A percentile compares a stretch with the other conserved stretches of the same genome.
Evolutionary conservation across 108 stramenopile species (phyloP).

Genomic region (Cyclotella baltica): DNA sequence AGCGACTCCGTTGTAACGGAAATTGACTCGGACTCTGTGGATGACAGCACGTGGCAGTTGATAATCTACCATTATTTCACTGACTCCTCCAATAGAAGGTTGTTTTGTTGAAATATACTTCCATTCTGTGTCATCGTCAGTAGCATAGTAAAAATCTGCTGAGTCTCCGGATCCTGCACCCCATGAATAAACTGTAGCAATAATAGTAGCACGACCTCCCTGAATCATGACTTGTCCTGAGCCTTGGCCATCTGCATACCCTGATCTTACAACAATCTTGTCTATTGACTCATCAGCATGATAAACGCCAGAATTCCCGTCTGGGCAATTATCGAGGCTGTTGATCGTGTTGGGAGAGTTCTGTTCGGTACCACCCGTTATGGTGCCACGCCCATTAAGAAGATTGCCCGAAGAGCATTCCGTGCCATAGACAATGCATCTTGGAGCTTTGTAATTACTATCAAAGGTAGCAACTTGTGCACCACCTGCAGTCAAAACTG

Average conservation of each 20-base stretch:
- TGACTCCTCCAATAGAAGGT: background rate
- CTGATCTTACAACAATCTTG: constrained; percentile 27
- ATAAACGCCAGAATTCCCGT: constrained; percentile 20
- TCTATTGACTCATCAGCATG: constrained; percentile 23
- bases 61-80: background rate
- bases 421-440: background rate
- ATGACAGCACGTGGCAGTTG: constrained; percentile 2
- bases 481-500: background rate
- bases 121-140: background rate
- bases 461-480: background rate
- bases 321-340: constrained; percentile 10
- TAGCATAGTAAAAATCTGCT: constrained; percentile 30
- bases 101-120: constrained; percentile 9
- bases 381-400: constrained; percentile 14
- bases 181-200: constrained; percentile 26
- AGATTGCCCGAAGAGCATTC: constrained; percentile 18
- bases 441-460: constrained; percentile 3
- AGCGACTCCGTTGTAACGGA: constrained; percentile 14
- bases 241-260: background rate
- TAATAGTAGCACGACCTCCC: constrained; percentile 3
- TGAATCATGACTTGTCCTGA: constrained; percentile 1
- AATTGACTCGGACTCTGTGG: constrained; percentile 34
- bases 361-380: constrained; percentile 7
- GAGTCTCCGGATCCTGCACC: constrained; percentile 1
- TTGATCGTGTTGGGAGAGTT: constrained; percentile 19